phyloP scores from a whole-genome alignment of 768 basidiomycete species.

The Boletus reticulatus region DNA sequence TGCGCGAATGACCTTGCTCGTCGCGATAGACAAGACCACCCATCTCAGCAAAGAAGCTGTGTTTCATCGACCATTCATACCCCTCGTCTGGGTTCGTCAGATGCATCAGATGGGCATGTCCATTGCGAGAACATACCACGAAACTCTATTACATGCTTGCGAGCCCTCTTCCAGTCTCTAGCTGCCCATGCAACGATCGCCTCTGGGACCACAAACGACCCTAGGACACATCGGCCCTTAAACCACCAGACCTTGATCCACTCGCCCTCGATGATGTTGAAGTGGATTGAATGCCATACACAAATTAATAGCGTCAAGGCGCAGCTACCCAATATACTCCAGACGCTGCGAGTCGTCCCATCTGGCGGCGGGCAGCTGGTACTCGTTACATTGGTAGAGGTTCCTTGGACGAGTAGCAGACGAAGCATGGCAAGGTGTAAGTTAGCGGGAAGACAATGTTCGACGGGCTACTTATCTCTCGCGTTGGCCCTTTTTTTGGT shows the following conservation, averaged over 20 bases:
- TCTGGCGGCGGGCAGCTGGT: no score
- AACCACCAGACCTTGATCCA: no score
- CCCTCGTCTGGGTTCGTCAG: background rate
- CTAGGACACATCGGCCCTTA: background rate
- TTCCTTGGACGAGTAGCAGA: no score
- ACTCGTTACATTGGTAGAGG: no score
- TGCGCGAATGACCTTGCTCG: background rate
- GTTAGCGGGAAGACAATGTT: no score
- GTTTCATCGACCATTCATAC: conserved; percentile 2
- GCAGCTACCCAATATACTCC: background rate
- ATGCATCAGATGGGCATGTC: background rate
- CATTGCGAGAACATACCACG: background rate
- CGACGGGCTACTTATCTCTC: no score
- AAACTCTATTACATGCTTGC: background rate
- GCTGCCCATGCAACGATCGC: background rate
- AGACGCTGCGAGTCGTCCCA: background rate
- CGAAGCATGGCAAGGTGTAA: no score
- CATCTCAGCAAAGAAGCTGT: background rate
- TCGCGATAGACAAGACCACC: background rate
- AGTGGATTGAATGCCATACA: conserved; percentile 1
- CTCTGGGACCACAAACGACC: background rate
- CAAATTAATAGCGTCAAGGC: background rate
- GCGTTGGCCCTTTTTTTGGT: no score
- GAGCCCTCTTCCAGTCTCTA: background rate
- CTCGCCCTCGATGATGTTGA: background rate